phyloP scores from a whole-genome alignment of 352 stramenopile genomes.

The Phytophthora vignae region DNA sequence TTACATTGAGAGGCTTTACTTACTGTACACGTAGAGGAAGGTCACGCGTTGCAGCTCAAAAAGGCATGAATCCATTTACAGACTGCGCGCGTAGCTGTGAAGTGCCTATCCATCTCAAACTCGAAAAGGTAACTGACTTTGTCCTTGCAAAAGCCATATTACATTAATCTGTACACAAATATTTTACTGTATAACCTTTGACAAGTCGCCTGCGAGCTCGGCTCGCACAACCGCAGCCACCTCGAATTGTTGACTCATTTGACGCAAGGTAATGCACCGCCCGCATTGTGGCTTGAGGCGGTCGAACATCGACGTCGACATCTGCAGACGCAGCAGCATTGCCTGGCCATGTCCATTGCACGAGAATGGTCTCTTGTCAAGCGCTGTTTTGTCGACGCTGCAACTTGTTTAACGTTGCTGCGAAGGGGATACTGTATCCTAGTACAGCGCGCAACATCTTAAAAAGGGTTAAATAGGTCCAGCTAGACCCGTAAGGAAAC shows the following conservation, averaged over 20 bases:
- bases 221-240: neutral
- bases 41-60: neutral
- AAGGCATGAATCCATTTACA: neutral
- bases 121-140: neutral
- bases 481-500: no score
- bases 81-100: neutral
- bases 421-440: no score
- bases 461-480: no score
- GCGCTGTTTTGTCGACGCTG: neutral
- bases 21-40: neutral
- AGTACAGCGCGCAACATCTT: no score
- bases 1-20: no score
- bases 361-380: neutral
- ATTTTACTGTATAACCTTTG: no score
- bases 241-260: conserved; percentile 9
- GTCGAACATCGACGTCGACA: conserved; percentile 5
- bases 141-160: no score
- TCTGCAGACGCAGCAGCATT: conserved; percentile 8
- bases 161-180: no score
- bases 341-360: conserved; percentile 2
- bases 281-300: neutral
- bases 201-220: neutral
- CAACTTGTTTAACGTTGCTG: neutral
- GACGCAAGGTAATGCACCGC: neutral
- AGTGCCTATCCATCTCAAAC: neutral